phyloP scores from a whole-genome alignment of 164 flowering plant genomes.

The Vitis riparia region DNA sequence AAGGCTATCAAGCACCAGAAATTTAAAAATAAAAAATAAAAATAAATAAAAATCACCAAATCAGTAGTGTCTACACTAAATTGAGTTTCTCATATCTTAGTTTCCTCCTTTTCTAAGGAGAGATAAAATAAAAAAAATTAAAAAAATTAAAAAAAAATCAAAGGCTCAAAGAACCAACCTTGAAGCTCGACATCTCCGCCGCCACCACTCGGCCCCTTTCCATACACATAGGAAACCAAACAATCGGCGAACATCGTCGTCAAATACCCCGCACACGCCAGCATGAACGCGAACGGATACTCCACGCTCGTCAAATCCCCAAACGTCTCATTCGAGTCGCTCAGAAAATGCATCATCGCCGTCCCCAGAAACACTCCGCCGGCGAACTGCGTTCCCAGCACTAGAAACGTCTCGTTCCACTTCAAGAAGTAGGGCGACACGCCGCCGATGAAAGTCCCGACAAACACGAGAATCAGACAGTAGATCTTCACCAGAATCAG shows the following conservation, averaged over 20 bases:
- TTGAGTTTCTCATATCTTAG: too few species aligned
- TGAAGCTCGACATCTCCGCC: constrained; percentile 35
- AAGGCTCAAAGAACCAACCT: constrained; percentile 27
- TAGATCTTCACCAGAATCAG: constrained; percentile 58
- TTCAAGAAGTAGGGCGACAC: constrained; percentile 66
- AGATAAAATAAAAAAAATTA: background rate
- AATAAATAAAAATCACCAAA: background rate
- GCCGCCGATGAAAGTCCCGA: constrained; percentile 59
- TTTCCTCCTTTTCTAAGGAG: background rate
- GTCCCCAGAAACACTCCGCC: constrained; percentile 82
- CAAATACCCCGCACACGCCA: constrained; percentile 63
- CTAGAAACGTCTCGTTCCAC: constrained; percentile 66
- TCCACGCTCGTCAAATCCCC: constrained; percentile 42
- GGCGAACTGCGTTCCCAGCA: constrained; percentile 74
- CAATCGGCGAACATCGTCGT: constrained; percentile 71
- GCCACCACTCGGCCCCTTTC: constrained; percentile 12
- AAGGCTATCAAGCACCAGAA: background rate
- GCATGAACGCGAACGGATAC: constrained; percentile 79
- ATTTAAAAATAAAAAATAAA: background rate
- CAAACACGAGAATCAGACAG: constrained; percentile 56
- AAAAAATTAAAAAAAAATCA: background rate
- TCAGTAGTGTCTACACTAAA: too few species aligned
- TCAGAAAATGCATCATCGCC: constrained; percentile 71
- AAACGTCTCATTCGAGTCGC: constrained; percentile 64
- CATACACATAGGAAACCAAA: constrained; percentile 38